Percentiles rank a stretch among this genome's conserved stretches.
Evolutionary conservation across 306 rosid species (phyloP).

Genomic region (Begonia masoniana): DNA sequence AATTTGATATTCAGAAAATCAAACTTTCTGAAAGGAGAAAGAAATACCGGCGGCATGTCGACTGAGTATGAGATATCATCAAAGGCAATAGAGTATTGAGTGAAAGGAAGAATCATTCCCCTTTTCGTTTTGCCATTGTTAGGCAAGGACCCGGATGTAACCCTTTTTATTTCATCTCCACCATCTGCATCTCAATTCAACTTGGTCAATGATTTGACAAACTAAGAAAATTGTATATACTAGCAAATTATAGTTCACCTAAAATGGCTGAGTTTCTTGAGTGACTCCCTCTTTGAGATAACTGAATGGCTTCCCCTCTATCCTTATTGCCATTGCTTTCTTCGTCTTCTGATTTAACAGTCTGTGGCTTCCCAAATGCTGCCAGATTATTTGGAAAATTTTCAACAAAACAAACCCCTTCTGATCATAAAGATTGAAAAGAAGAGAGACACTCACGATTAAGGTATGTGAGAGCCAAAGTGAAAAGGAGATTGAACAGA

Average conservation of each 20-base stretch:
- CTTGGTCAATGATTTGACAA: too few relatives aligned
- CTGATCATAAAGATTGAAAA: background rate
- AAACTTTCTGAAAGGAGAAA: background rate
- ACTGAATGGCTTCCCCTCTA: constrained; percentile 5
- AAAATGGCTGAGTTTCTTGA: background rate
- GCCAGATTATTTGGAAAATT: constrained; percentile 9
- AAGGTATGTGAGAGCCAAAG: constrained; percentile 37
- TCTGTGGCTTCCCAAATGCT: constrained; percentile 35
- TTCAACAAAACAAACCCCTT: background rate
- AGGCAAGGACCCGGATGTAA: constrained; percentile 4
- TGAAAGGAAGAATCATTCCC: constrained; percentile 82
- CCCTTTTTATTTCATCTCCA: constrained; percentile 5
- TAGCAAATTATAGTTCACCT: background rate
- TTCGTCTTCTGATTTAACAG: constrained; percentile 24
- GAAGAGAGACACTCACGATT: constrained; percentile 26
- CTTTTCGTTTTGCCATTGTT: constrained; percentile 15
- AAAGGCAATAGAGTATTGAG: constrained; percentile 49
- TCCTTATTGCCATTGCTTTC: constrained; percentile 7
- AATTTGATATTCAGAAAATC: background rate
- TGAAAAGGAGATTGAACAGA: constrained; percentile 31
- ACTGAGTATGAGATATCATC: constrained; percentile 51
- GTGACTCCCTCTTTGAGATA: constrained; percentile 3
- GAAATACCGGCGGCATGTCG: constrained; percentile 56
- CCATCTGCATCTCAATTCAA: background rate
- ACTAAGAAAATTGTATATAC: too few relatives aligned